Percentiles rank a stretch among this genome's conserved stretches.
Evolutionary conservation across 345 rosid genomes (phyloP).

Genomic region (Eucalyptus globulus): DNA sequence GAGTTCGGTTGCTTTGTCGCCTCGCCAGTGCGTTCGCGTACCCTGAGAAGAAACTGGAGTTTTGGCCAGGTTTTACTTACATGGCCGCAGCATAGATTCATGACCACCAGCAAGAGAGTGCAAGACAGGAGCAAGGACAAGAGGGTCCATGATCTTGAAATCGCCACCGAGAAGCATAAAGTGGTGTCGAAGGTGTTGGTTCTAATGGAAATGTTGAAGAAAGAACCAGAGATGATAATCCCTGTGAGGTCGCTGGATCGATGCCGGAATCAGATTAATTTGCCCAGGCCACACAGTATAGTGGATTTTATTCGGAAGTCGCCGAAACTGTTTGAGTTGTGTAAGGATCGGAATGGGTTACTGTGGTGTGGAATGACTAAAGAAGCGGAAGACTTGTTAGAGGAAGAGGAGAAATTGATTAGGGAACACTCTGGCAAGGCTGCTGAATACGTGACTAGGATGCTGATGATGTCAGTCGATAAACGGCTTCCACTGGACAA

Average conservation of each 20-base stretch:
- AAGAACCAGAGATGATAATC: conserved; percentile 67
- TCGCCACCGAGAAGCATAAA: background rate
- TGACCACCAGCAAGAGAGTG: background rate
- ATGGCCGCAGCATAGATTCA: background rate
- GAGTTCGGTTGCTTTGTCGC: background rate
- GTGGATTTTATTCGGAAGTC: conserved; percentile 60
- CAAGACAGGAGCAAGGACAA: background rate
- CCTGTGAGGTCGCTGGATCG: conserved; percentile 42
- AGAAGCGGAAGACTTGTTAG: conserved; percentile 42
- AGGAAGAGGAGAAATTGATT: conserved; percentile 46
- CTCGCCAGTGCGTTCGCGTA: background rate
- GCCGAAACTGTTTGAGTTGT: conserved; percentile 68
- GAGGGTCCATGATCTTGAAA: background rate
- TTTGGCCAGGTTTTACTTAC: background rate
- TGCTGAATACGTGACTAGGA: conserved; percentile 70
- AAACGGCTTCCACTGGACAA: conserved; percentile 53
- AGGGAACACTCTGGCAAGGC: conserved; percentile 57
- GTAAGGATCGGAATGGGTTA: conserved; percentile 59
- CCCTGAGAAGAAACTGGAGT: background rate
- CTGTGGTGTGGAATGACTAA: conserved; percentile 79
- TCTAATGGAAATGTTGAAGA: conserved; percentile 51
- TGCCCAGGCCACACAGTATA: conserved; percentile 60
- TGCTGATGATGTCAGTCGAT: conserved; percentile 67
- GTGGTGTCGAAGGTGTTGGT: background rate
- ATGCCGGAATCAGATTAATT: conserved; percentile 38